Conservation (phyloP, 192 early-diverging fungal species). For the Backusella morwellensis region DNA sequence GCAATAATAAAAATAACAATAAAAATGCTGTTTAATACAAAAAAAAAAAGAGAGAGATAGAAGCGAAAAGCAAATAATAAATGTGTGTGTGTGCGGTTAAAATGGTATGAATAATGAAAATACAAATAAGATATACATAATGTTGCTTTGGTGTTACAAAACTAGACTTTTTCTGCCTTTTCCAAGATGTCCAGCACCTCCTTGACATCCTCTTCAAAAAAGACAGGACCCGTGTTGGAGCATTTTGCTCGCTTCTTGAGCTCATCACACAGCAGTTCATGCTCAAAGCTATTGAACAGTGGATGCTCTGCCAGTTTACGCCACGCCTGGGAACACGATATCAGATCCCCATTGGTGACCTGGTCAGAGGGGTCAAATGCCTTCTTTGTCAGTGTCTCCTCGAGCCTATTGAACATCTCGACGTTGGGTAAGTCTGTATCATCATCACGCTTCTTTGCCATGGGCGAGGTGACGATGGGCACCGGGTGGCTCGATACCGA, state of each 20-base stretch:
- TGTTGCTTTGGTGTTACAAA: too few relatives aligned
- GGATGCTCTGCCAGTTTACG: conserved; percentile 51
- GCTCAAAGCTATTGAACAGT: conserved; percentile 50
- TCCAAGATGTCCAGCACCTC: conserved; percentile 17
- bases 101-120: background rate
- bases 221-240: conserved; percentile 52
- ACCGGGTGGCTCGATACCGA: conserved; percentile 16
- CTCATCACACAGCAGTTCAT: conserved; percentile 43
- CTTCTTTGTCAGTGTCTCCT: background rate
- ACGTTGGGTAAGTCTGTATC: background rate
- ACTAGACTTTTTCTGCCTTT: background rate
- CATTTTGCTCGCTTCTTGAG: conserved; percentile 56
- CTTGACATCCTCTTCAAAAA: conserved; percentile 41
- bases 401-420: background rate
- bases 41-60: background rate
- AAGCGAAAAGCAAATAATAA: background rate
- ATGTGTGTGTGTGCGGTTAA: too few relatives aligned
- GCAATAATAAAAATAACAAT: too few relatives aligned
- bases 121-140: background rate
- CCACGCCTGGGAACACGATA: conserved; percentile 48
- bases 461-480: conserved; percentile 19
- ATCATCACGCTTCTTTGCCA: background rate
- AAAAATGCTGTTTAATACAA: too few relatives aligned
- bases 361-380: background rate
- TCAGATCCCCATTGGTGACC: conserved; percentile 7